These are phyloP conservation scores for Martiniozyma asiatica DNA, from an alignment of 1,139 yeast genomes.

Conservation along the genomic window DNA sequence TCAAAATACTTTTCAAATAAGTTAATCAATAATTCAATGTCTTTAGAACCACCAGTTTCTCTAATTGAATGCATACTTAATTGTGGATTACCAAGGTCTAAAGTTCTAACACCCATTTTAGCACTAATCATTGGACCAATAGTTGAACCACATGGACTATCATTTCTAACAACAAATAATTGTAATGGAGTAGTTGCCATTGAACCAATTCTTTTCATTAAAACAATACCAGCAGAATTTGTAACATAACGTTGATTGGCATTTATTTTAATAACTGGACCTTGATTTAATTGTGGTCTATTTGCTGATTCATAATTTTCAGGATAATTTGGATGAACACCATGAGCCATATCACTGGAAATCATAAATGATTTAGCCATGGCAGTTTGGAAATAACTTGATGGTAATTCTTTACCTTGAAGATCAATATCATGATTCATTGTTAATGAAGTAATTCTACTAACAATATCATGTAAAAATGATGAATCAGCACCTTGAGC, in stretches of 20 bases:
- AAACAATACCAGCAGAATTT: constrained; percentile 77
- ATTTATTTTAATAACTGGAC: constrained; percentile 88
- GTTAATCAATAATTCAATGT: constrained; percentile 48
- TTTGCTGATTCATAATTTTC: constrained; percentile 66
- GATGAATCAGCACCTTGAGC: constrained; percentile 97
- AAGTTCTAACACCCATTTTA: constrained; percentile 75
- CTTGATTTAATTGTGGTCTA: constrained; percentile 70
- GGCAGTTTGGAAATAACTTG: constrained; percentile 40
- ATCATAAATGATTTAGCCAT: constrained; percentile 77
- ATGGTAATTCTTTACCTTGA: constrained; percentile 15
- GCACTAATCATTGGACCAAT: constrained; percentile 92
- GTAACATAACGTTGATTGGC: constrained; percentile 95
- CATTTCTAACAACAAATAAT: constrained; percentile 81
- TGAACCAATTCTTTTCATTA: constrained; percentile 64
- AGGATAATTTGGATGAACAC: constrained; percentile 85
- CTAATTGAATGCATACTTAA: constrained; percentile 92
- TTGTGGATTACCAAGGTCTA: constrained; percentile 91
- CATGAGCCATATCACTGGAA: constrained; percentile 96
- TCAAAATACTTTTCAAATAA: constrained; percentile 57
- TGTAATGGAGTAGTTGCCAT: constrained; percentile 57
- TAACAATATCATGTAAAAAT: constrained; percentile 67
- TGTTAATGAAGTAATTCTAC: constrained; percentile 44
- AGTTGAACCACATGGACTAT: constrained; percentile 91
- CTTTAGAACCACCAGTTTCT: constrained; percentile 82
- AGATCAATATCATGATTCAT: constrained; percentile 31